Conservation (phyloP, 2,329 filamentous ascomycete species). For the Penicillium oxalicum region DNA sequence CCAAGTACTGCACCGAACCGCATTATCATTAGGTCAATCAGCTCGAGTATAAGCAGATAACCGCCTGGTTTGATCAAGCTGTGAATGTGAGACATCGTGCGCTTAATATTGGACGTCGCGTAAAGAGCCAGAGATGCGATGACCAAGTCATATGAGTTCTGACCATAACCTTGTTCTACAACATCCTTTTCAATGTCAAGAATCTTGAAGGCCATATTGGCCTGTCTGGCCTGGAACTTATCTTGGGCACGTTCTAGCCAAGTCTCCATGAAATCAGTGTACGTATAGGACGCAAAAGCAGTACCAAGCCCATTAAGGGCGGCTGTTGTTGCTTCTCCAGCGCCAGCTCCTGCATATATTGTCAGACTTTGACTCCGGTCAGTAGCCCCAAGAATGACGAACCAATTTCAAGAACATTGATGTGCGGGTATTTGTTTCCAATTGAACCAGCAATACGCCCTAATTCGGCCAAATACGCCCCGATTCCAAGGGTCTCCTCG, state of each 20-base stretch:
- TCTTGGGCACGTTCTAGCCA: constrained; percentile 38
- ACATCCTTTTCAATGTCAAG: constrained; percentile 33
- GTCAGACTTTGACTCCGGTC: background rate
- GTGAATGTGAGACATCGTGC: constrained; percentile 27
- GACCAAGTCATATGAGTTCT: constrained; percentile 33
- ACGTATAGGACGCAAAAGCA: constrained; percentile 40
- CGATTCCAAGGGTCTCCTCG: constrained; percentile 18
- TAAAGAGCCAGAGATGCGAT: constrained; percentile 31
- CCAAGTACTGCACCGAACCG: constrained; percentile 26
- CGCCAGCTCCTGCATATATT: constrained; percentile 9
- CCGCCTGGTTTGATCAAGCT: constrained; percentile 43
- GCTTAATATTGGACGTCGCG: constrained; percentile 26
- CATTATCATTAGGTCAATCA: constrained; percentile 22
- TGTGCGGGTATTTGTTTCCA: constrained; percentile 37
- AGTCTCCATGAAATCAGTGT: constrained; percentile 41
- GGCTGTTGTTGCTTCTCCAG: constrained; percentile 10
- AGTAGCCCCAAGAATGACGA: background rate
- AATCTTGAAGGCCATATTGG: constrained; percentile 31
- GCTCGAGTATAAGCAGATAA: constrained; percentile 42
- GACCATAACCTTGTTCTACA: constrained; percentile 30
- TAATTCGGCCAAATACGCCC: constrained; percentile 18
- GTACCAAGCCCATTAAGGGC: constrained; percentile 8
- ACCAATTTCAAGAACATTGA: constrained; percentile 40
- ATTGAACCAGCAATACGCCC: constrained; percentile 31
- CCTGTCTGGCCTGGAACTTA: constrained; percentile 20